Evolutionary conservation across 169 alveolate species (phyloP).

Genomic region (Plasmodium sp.): DNA sequence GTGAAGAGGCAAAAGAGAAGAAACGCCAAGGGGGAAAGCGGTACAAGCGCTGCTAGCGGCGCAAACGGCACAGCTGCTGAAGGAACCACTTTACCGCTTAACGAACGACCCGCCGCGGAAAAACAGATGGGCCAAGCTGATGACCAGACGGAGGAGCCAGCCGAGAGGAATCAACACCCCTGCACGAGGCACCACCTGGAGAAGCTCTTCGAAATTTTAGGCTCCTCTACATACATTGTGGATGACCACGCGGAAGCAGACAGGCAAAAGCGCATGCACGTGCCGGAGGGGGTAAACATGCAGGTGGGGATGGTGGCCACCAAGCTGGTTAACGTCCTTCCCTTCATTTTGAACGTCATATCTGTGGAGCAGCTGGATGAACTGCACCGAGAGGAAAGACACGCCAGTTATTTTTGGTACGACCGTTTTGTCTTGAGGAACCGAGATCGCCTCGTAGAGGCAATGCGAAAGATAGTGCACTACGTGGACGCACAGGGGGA

Average conservation of each 20-base stretch:
- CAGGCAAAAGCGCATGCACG: neutral
- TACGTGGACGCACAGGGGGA: neutral
- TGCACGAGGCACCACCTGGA: neutral
- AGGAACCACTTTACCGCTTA: neutral
- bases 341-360: neutral
- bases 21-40: neutral
- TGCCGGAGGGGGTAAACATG: neutral
- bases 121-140: neutral
- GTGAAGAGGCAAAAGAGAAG: neutral
- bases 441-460: neutral
- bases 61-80: too few relatives aligned
- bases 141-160: neutral
- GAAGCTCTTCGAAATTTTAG: conserved; percentile 25
- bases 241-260: conserved; percentile 10
- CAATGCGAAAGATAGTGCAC: neutral
- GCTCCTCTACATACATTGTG: neutral
- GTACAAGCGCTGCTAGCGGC: neutral
- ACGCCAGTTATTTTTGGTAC: neutral
- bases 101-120: neutral
- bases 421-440: conserved; percentile 7
- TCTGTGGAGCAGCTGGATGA: conserved; percentile 19
- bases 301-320: neutral
- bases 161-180: neutral
- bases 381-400: neutral
- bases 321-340: conserved; percentile 5